Conservation (phyloP, 106 monocot species). For the Dioscorea dumetorum region DNA sequence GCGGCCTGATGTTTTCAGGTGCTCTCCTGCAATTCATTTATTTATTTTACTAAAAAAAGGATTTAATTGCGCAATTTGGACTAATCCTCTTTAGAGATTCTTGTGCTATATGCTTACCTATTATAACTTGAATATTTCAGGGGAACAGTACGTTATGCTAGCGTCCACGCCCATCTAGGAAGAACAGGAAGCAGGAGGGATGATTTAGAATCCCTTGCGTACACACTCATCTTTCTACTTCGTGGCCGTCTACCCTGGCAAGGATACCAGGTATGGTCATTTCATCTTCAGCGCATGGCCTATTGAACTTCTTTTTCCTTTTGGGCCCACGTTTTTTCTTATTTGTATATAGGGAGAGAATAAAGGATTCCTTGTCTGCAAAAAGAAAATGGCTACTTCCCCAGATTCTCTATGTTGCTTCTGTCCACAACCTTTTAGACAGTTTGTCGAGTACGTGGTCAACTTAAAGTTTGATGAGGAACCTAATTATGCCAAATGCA, state of each 20-base stretch:
- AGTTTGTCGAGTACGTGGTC: constrained; percentile 75
- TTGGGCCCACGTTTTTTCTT: neutral
- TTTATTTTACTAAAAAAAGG: no score
- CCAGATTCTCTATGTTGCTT: constrained; percentile 68
- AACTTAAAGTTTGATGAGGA: constrained; percentile 95
- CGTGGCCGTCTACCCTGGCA: constrained; percentile 94
- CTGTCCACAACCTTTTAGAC: constrained; percentile 68
- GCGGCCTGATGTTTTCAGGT: constrained; percentile 90
- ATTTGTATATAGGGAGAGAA: constrained; percentile 65
- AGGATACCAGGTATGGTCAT: constrained; percentile 74
- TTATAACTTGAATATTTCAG: constrained; percentile 20
- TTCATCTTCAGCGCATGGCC: neutral
- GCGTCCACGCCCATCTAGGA: constrained; percentile 92
- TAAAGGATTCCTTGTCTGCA: constrained; percentile 90
- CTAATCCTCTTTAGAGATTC: no score
- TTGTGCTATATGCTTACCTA: no score
- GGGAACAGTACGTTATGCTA: constrained; percentile 93
- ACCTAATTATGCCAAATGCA: constrained; percentile 83
- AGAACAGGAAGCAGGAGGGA: constrained; percentile 87
- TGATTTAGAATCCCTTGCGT: constrained; percentile 94
- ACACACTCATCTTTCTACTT: constrained; percentile 83
- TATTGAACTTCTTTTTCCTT: neutral
- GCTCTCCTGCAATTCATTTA: neutral
- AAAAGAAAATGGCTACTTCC: constrained; percentile 94
- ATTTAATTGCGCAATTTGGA: no score